Evolutionary conservation across 2,329 filamentous ascomycete species (phyloP), one percentile per base, ranked within the genome.

Genomic region (Fonsecaea erecta): DNA sequence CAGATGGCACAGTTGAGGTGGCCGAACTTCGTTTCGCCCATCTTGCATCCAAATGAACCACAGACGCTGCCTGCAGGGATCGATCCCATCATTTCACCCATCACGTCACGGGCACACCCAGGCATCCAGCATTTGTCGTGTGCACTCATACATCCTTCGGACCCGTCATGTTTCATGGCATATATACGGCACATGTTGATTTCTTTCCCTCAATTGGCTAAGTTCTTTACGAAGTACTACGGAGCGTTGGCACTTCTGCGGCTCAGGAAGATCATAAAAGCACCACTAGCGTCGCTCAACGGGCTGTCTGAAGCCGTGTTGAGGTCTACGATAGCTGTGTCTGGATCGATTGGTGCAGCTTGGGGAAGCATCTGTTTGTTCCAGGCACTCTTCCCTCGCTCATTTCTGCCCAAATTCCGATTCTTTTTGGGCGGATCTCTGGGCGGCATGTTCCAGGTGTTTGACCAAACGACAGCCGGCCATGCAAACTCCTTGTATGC

Each of bases 301-400:
- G 76, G 76, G 3, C 83, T 97, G 11, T 82, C 90, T 1, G 84
- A 87, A 35, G 83, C 84, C 34, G 88, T 94, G 21, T 83, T 97
- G 32, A 86, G 90, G 67, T 88, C 91, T 75, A 88, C 90, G 0
- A 83, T 91, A 3, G 93, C 96, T 73, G 80, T 92, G 55, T 93
- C 93, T 0, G 91, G 91, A 16, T 85, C 91, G n/a, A 88, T 97
- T 64, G 92, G 92, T 14, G 92, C 92, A 0, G 87, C 88, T 34
- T 99, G 95, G 95, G 93, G 88, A 0, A 90, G 88, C 63, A 88
- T 97, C 71, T 99, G 94, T 80, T 84, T 97, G 73, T 93, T 97
- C 82, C 92, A 96, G 77, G 81, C 85, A 52, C 84, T 90, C 73
- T 83, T 98, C 1, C 93, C 94, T 0, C 85, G 89, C 2, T 84